Percentiles rank a stretch among this genome's conserved stretches.
Conservation (phyloP, 768 basidiomycete species). For the Pulveroboletus sp. region DNA sequence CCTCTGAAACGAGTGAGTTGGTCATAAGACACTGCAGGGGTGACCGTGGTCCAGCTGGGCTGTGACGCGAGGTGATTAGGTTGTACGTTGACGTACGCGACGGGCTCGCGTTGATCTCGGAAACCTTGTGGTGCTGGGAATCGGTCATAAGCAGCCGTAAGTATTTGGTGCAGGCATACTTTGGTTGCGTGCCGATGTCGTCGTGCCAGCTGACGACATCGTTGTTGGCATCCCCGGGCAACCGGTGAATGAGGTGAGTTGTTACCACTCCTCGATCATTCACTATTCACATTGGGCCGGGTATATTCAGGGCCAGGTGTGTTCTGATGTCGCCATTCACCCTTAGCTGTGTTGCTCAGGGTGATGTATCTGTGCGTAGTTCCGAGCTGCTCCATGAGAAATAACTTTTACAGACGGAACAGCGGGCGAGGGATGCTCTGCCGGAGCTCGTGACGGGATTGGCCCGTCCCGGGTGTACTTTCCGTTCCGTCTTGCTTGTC, state of each 20-base stretch:
- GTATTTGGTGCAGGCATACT: no score
- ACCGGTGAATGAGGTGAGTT: conserved; percentile 16
- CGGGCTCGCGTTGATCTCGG: conserved; percentile 5
- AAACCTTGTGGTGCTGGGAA: background rate
- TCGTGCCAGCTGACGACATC: no score
- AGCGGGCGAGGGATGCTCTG: background rate
- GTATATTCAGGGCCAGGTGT: conserved; percentile 16
- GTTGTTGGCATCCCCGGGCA: conserved; percentile 6
- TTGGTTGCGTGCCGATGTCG: no score
- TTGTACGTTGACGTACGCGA: conserved; percentile 1
- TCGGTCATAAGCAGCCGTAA: background rate
- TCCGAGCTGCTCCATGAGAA: conserved; percentile 18
- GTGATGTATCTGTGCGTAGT: conserved; percentile 17
- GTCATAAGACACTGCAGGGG: background rate
- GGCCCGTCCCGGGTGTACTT: background rate
- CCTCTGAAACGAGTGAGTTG: background rate
- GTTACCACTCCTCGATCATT: conserved; percentile 11
- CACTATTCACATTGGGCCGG: conserved; percentile 2
- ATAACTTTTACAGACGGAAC: conserved; percentile 1
- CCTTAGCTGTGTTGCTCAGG: conserved; percentile 18
- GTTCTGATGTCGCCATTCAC: conserved; percentile 6
- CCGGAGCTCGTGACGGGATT: background rate
- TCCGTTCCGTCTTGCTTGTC: conserved; percentile 1
- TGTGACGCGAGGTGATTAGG: background rate
- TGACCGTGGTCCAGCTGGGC: background rate